Percentiles rank a stretch among this genome's conserved stretches.
phyloP scores from a whole-genome alignment of 306 rosid species.

The Pyrus communis region DNA sequence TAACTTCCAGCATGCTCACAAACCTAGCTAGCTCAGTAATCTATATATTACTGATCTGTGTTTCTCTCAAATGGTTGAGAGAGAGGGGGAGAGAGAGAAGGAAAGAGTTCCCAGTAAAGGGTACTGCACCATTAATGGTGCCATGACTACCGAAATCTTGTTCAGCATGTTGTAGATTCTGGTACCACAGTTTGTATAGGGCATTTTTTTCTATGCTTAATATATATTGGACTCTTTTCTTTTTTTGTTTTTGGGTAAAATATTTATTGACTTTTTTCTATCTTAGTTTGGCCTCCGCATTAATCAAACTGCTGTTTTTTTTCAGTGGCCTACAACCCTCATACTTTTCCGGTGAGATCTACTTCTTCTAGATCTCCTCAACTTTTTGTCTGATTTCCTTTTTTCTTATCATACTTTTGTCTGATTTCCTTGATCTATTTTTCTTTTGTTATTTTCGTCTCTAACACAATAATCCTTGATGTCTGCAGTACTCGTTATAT shows the following conservation, averaged over 20 bases:
- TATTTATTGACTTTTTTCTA: neutral
- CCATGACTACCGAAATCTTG: neutral
- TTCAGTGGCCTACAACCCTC: neutral
- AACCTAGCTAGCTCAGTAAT: neutral
- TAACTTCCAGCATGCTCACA: neutral
- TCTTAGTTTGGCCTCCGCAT: neutral
- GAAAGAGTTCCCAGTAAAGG: neutral
- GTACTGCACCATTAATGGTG: neutral
- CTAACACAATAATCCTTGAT: neutral
- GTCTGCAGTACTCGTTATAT: neutral
- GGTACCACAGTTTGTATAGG: neutral
- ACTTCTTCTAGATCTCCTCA: neutral
- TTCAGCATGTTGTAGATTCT: neutral
- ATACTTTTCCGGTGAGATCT: neutral
- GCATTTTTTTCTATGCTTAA: neutral
- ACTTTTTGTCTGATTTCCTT: neutral
- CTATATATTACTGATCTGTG: neutral
- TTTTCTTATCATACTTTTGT: neutral
- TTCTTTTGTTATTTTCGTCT: neutral
- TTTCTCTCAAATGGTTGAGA: neutral
- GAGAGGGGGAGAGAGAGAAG: neutral
- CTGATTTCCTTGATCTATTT: neutral
- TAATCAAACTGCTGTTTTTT: neutral
- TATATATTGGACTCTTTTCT: no score
- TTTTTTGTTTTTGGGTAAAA: no score